Percentiles rank a stretch among this genome's conserved stretches.
Conservation (phyloP, 2,329 filamentous ascomycete species). For the Penicillium paneum region DNA sequence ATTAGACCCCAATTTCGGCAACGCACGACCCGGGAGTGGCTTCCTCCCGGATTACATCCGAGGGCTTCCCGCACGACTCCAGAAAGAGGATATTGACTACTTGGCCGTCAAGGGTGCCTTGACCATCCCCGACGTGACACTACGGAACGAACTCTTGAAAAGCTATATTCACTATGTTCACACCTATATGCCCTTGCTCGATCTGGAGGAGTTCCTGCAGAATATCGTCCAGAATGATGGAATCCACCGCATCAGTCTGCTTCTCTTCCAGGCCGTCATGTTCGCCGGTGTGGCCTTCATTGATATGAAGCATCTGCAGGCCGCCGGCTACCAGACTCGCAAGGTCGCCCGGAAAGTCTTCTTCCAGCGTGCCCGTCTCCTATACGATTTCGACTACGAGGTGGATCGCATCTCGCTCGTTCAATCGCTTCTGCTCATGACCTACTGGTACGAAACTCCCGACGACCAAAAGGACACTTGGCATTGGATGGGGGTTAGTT, state of each 20-base stretch:
- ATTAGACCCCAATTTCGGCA: constrained; percentile 47
- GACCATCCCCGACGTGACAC: constrained; percentile 63
- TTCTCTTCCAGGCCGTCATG: constrained; percentile 92
- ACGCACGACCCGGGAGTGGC: constrained; percentile 44
- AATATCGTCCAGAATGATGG: constrained; percentile 65
- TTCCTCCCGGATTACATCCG: constrained; percentile 69
- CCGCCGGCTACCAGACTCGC: constrained; percentile 72
- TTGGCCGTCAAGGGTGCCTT: constrained; percentile 81
- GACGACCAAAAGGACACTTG: constrained; percentile 97
- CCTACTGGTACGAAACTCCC: constrained; percentile 95
- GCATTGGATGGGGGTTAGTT: constrained; percentile 98
- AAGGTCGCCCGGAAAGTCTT: constrained; percentile 84
- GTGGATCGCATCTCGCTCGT: constrained; percentile 83
- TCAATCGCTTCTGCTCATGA: constrained; percentile 85
- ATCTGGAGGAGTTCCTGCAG: constrained; percentile 58
- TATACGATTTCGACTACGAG: constrained; percentile 96
- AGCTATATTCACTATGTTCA: constrained; percentile 87
- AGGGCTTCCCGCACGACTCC: constrained; percentile 71
- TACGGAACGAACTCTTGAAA: constrained; percentile 78
- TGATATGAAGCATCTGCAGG: constrained; percentile 70
- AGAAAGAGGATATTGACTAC: constrained; percentile 77
- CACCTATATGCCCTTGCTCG: constrained; percentile 88
- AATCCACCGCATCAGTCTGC: constrained; percentile 69
- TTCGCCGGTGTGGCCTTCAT: constrained; percentile 88
- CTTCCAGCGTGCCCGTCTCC: constrained; percentile 80